phyloP scores from a whole-genome alignment of 352 stramenopile genomes.

The Saprolegnia diclina region DNA sequence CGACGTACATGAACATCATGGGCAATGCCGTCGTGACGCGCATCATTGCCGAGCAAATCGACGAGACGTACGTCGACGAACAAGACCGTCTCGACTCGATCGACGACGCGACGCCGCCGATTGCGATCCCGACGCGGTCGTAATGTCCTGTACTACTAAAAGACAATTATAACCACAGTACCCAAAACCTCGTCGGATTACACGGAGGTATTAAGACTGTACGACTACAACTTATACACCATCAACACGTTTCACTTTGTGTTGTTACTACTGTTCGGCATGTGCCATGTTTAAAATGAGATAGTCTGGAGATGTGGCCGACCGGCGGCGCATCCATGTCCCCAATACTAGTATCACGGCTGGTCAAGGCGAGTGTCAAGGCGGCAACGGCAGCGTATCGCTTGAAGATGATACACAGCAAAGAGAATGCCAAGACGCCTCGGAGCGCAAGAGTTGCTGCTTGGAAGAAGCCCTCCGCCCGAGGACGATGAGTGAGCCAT shows the following conservation, averaged over 20 bases:
- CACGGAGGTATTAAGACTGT: neutral
- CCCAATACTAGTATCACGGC: too few species aligned
- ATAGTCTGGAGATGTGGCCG: neutral
- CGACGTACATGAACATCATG: slow-evolving; percentile 72
- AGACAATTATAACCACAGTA: too few species aligned
- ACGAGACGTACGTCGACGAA: slow-evolving; percentile 35
- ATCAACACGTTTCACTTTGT: too few species aligned
- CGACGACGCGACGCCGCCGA: neutral
- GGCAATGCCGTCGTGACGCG: slow-evolving; percentile 63
- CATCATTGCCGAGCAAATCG: slow-evolving; percentile 63
- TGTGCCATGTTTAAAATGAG: neutral
- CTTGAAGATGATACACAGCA: too few species aligned
- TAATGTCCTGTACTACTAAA: too few species aligned
- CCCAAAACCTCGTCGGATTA: too few species aligned
- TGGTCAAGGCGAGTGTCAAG: too few species aligned
- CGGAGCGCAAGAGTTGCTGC: too few species aligned
- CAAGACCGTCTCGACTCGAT: slow-evolving; percentile 8
- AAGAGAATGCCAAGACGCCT: too few species aligned
- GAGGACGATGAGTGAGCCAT: neutral
- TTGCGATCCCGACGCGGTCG: neutral
- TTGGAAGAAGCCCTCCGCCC: too few species aligned
- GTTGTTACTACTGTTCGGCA: neutral
- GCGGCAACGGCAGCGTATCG: too few species aligned
- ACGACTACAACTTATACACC: neutral
- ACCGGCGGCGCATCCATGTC: too few species aligned